Evolutionary conservation across 805 yeast genomes (phyloP).

Genomic region (Suhomyces sp.): DNA sequence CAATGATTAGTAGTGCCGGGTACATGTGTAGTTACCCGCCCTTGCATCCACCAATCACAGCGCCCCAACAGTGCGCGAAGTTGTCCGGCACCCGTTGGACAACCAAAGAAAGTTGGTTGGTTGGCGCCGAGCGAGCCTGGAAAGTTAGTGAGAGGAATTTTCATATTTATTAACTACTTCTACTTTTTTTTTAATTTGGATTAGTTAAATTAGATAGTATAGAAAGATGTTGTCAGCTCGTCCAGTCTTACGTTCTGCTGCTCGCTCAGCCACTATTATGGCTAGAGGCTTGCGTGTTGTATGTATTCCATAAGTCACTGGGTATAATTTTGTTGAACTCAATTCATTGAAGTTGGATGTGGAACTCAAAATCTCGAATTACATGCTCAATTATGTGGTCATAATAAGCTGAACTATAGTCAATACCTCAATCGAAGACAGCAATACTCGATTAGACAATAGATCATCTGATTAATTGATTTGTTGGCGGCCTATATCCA

Average conservation of each 20-base stretch:
- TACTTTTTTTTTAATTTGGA: constrained; percentile 15
- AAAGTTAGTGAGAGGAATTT: constrained; percentile 5
- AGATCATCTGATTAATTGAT: neutral
- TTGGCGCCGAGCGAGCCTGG: constrained; percentile 5
- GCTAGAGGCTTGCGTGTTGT: constrained; percentile 26
- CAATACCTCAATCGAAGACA: neutral
- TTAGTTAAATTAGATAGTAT: constrained; percentile 10
- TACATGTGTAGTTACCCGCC: constrained; percentile 7
- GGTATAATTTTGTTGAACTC: neutral
- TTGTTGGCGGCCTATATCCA: neutral
- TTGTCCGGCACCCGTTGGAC: constrained; percentile 6
- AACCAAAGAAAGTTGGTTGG: constrained; percentile 11
- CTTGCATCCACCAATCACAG: constrained; percentile 11
- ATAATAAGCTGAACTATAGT: neutral
- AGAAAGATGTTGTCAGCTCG: constrained; percentile 75
- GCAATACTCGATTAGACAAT: neutral
- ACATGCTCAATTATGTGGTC: neutral
- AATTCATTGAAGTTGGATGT: neutral
- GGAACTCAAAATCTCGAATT: neutral
- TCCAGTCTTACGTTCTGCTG: constrained; percentile 80
- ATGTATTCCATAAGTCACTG: constrained; percentile 13
- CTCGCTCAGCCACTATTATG: constrained; percentile 63
- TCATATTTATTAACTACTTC: constrained; percentile 11
- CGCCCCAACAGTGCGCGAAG: constrained; percentile 5
- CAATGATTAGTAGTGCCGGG: neutral